Evolutionary conservation across 2,329 filamentous ascomycete genomes (phyloP), one percentile per base, ranked within the genome.

Genomic region (Xylariales sp.): DNA sequence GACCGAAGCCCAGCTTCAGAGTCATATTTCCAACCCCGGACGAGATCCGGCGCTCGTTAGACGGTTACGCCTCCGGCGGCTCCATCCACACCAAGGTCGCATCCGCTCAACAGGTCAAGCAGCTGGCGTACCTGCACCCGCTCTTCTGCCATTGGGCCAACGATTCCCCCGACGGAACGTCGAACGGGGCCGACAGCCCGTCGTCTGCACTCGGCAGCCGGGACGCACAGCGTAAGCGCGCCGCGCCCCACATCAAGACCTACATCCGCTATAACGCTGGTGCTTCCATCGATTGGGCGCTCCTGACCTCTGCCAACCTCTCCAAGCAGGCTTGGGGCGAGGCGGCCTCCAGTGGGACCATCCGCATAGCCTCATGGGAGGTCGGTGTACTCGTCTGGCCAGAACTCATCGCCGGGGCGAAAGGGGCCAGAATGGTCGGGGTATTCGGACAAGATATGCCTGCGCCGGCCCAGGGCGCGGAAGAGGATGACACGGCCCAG

Each of bases 261-360:
- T 95, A 93, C 52, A 80, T 90, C 30, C 78, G 85, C 5, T 89
- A 73, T 47, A 37, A 29, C 16, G 47, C 57, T n/a, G 53, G 64
- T 14, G 56, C 51, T 2, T 60, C 62, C 0, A 81, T 94, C 27
- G 85, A 93, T 53, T 95, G 89, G 90, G 88, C 86, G 2, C 69
- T 95, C 46, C 58, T 94, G 3, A 94, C 88, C 0, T 93, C 86
- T n/a, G 88, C 89, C n/a, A 95, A 95, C 49, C 59, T 95, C 3
- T 93, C 86, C 2, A 91, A 83, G 44, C 88, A 95, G 60, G 89
- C 89, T 0, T 95, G 89, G 90, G 89, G 89, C 2, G 80, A 84
- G 25, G 68, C 74, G 3, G 78, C 74, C 43, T 58, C 66, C 4
- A 65, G 69, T 0, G 78, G 76, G 1, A 75, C 86, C 50, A 65